Conservation (phyloP, 305 asterid species). For the Coffea humblotiana region DNA sequence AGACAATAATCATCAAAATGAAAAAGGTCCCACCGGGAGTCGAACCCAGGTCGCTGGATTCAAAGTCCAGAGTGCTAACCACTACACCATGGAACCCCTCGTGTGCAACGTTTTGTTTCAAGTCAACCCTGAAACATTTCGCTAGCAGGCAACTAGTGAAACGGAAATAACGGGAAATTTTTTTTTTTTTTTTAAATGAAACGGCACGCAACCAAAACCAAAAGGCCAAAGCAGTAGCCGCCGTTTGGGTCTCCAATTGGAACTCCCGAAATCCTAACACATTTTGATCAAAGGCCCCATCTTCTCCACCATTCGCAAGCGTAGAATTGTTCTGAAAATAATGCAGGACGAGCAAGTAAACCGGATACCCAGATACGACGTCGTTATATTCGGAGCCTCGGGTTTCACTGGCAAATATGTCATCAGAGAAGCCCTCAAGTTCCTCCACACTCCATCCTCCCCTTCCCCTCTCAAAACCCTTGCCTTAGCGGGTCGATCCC, state of each 20-base stretch:
- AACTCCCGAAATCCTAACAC: no score
- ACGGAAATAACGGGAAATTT: no score
- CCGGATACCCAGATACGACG: slow-evolving; percentile 39
- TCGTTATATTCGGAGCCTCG: slow-evolving; percentile 76
- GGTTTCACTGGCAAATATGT: slow-evolving; percentile 94
- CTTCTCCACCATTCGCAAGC: no score
- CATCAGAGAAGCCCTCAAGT: slow-evolving; percentile 80
- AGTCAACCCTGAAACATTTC: no score
- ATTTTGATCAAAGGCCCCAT: no score
- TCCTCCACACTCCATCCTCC: slow-evolving; percentile 69
- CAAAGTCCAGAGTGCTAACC: slow-evolving; percentile 99
- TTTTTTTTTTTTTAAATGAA: no score
- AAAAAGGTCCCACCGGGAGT: slow-evolving; percentile 96
- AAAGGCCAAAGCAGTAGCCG: no score
- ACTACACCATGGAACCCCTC: slow-evolving; percentile 93
- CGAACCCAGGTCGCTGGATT: slow-evolving; percentile 97
- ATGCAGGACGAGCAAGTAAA: slow-evolving; percentile 7
- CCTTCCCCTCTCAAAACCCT: slow-evolving; percentile 74
- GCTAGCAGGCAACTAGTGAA: no score
- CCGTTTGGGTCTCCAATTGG: no score
- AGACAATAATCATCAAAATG: slow-evolving; percentile 15
- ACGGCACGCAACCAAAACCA: no score
- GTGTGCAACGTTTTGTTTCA: no score
- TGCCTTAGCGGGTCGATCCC: slow-evolving; percentile 83
- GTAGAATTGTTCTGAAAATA: no score